Base-by-base conservation (phyloP, 2,329 filamentous ascomycete genomes). In the Microascus cirrosus region DNA sequence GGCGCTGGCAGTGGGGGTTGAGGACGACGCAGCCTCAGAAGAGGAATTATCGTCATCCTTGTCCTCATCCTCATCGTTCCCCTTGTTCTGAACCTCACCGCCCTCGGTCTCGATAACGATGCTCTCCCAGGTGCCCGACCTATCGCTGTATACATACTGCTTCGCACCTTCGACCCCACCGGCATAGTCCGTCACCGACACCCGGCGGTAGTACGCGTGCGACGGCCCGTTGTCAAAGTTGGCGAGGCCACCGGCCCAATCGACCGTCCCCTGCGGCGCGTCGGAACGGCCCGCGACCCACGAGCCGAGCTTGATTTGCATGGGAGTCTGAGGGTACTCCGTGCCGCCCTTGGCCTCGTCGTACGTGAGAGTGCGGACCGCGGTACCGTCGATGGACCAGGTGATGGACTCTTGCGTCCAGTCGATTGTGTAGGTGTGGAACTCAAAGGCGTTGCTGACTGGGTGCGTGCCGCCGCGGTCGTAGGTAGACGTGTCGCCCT, bases 291-390 rank as follows among this genome's bases (percentile, higher is more conserved):
- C 82, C 57, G 76, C 82, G 54, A 83, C 80, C 85, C 86, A 89
- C 63, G 81, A 80, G 62, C 87, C 87, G 53, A 90, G 71, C 70
- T 84, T 85, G 65, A 90, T 69, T 69, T 85, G 81, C 81, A 86
- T 85, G 55, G 87, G 87, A 11, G 86, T 88, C 75, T 90, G 86
- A 53, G 87, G 87, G 74, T 82, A 89, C 62, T 79, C 77, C 59
- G 73, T 69, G 54, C 80, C 83, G 55, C 74, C 73, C 65, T 81
- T 68, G 56, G 84, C 85, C 56, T 87, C 80, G 18, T 71, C 73
- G 63, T 79, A 80, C 59, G 73, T 76, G 56, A 90, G 74, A 51
- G 81, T 83, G 64, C 87, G 85, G 59, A 89, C 75, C 52, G 75
- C 68, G 11, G 68, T 70, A 65, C 77, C 84, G 64, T 90, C 82